These are phyloP conservation scores for Phytophthora niederhauseri DNA, from an alignment of 352 stramenopile genomes.

Conservation along the genomic window DNA sequence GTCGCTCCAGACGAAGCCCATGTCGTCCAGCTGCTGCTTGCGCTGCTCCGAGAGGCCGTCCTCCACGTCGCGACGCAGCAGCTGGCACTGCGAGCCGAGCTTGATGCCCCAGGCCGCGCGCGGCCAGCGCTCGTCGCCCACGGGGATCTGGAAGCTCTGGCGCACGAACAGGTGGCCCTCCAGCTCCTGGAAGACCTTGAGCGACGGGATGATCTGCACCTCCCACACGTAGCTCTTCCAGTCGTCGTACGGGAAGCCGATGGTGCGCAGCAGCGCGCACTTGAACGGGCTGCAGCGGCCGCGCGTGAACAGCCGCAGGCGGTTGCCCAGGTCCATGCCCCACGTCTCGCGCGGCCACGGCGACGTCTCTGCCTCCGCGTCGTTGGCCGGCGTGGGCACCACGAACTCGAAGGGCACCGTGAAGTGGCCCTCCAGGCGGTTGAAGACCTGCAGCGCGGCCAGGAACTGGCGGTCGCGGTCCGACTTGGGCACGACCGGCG, in stretches of 20 bases:
- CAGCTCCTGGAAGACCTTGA: conserved; percentile 81
- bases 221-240: conserved; percentile 80
- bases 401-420: conserved; percentile 67
- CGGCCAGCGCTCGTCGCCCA: conserved; percentile 76
- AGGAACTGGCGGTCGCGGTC: conserved; percentile 63
- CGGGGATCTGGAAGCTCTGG: conserved; percentile 88
- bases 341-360: conserved; percentile 56
- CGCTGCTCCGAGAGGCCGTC: conserved; percentile 21
- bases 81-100: conserved; percentile 91
- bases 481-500: conserved; percentile 27
- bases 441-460: conserved; percentile 51
- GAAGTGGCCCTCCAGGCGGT: conserved; percentile 70
- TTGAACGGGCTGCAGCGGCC: conserved; percentile 67
- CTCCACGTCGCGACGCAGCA: conserved; percentile 67
- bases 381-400: conserved; percentile 35
- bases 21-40: conserved; percentile 57
- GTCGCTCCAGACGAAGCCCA: conserved; percentile 78
- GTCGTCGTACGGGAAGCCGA: conserved; percentile 72
- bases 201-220: conserved; percentile 69
- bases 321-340: conserved; percentile 57
- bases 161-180: conserved; percentile 94
- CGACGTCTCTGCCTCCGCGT: background rate
- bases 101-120: conserved; percentile 88
- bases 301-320: conserved; percentile 62
- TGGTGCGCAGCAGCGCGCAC: conserved; percentile 53